phyloP scores from a whole-genome alignment of 2,329 filamentous ascomycete genomes.

The Cordyceps cicadae region DNA sequence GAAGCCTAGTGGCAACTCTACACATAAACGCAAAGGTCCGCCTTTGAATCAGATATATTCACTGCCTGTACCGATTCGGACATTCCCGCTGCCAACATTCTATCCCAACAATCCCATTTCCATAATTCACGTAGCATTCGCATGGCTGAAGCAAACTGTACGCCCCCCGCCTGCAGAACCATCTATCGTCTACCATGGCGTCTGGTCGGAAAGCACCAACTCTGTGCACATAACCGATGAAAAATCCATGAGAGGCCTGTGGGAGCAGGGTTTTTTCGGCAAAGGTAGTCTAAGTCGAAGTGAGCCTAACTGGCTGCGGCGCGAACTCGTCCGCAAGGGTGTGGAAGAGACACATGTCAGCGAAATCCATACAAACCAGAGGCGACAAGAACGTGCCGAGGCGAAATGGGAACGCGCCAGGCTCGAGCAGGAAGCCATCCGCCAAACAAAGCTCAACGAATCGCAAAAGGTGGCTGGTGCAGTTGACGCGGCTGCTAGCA shows the following conservation, averaged over 20 bases:
- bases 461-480: conserved; percentile 23
- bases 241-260: conserved; percentile 68
- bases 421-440: conserved; percentile 74
- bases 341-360: conserved; percentile 60
- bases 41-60: conserved; percentile 67
- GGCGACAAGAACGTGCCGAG: conserved; percentile 71
- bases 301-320: conserved; percentile 85
- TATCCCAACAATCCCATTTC: conserved; percentile 91
- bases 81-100: conserved; percentile 77
- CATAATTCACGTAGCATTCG: conserved; percentile 68
- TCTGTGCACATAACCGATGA: conserved; percentile 79
- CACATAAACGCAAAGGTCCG: conserved; percentile 26
- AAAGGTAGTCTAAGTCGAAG: conserved; percentile 89
- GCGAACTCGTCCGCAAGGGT: conserved; percentile 67
- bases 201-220: conserved; percentile 73
- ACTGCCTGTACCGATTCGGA: conserved; percentile 69
- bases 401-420: conserved; percentile 90
- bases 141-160: conserved; percentile 67
- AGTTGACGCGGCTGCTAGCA: not conserved
- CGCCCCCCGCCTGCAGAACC: conserved; percentile 58
- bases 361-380: conserved; percentile 68
- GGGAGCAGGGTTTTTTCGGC: conserved; percentile 97
- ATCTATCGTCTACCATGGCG: conserved; percentile 57
- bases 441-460: conserved; percentile 51
- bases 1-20: conserved; percentile 16